Evolutionary conservation across 176 grass and related monocot genomes (phyloP).

Genomic region (Musa itinerans): DNA sequence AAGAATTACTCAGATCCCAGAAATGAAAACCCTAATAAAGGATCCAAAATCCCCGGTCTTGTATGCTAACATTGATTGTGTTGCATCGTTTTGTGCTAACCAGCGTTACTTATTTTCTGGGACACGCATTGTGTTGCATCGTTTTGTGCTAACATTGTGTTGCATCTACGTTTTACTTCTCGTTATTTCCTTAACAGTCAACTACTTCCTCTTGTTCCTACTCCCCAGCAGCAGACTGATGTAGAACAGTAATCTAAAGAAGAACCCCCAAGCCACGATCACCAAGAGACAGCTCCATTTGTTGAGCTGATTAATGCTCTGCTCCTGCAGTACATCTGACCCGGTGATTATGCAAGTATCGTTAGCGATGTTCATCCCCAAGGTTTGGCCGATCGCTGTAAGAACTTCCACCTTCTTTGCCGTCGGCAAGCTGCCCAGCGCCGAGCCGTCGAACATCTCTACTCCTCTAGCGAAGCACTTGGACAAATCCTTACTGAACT

Average conservation of each 20-base stretch:
- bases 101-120: too few species aligned
- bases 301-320: neutral
- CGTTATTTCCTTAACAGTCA: too few species aligned
- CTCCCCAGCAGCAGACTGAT: neutral
- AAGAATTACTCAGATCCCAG: too few species aligned
- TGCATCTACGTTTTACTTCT: too few species aligned
- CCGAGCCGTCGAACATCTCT: neutral
- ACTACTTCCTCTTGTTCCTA: neutral
- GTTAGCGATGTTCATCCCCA: neutral
- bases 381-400: neutral
- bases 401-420: neutral
- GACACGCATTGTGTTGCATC: too few species aligned
- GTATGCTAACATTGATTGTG: too few species aligned
- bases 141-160: too few species aligned
- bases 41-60: too few species aligned
- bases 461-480: neutral
- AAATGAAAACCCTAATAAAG: too few species aligned
- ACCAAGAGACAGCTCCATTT: neutral
- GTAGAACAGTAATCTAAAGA: neutral
- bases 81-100: too few species aligned
- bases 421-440: neutral
- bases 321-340: neutral
- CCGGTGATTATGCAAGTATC: neutral
- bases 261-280: neutral
- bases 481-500: slow-evolving; percentile 25